Base-by-base conservation (phyloP, 768 basidiomycete genomes). In the Rhizopogon salebrosus region DNA sequence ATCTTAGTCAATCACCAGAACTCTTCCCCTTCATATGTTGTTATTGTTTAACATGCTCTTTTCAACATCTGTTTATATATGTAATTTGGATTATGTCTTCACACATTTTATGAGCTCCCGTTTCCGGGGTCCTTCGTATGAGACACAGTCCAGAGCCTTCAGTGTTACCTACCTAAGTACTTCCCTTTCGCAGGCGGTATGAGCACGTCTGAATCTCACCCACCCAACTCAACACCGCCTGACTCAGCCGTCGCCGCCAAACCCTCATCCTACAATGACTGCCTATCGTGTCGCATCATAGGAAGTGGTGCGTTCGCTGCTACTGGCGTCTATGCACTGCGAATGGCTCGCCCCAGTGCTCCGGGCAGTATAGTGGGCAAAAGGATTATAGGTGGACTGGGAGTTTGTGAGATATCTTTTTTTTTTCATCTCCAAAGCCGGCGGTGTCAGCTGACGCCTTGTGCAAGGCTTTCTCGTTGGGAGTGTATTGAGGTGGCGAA, bases 211-310 rank as follows among this genome's bases (percentile, higher is more conserved):
- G 45, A 46, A 46, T 34, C 20, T 22, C 31, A 34, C 20, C 2
- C 31, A 34, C 31, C 31, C 20, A 34, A 22, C 5, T 46, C 31
- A 2, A 14, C 20, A 22, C 14, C 31, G 9, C 31, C 31, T 9
- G 20, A 16, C 8, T 22, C 43, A 7, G 14, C 43, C 31, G 9
- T 22, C 13, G 31, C 22, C 20, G 29, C 29, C 31, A 29, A 10
- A 5, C 3, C 9, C 23, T 37, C 26, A 35, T 16, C 49, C 4
- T 60, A 69, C 57, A 66, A 74, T 42, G 84, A 89, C 38, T 90
- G 87, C 55, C 60, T 87, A n/a, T 75, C 84, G 1, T 90, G 89
- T 64, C 79, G 80, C 38, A 70, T 89, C 50, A 78, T 87, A 37
- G 87, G 87, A 18, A 79, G 85, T 0, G 81, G 72, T 27, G 80